Conservation (phyloP, 306 rosid species). For the Morella rubra region DNA sequence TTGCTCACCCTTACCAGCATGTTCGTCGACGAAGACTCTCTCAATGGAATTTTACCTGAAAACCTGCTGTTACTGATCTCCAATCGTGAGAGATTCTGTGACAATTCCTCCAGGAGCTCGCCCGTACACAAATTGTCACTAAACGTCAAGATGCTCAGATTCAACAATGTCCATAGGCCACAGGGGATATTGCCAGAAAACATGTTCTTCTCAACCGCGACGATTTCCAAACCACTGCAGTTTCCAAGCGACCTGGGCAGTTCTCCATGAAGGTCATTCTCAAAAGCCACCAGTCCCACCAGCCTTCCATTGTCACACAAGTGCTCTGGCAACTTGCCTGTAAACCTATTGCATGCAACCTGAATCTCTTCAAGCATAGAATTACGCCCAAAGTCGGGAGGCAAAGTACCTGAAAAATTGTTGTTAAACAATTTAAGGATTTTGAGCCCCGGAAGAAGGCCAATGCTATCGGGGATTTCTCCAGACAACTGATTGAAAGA, state of each 20-base stretch:
- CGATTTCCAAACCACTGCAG: constrained; percentile 33
- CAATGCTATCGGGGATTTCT: constrained; percentile 57
- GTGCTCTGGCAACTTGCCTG: constrained; percentile 53
- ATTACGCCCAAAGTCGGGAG: constrained; percentile 56
- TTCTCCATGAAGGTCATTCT: constrained; percentile 54
- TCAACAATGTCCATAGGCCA: constrained; percentile 58
- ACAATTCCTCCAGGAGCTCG: constrained; percentile 51
- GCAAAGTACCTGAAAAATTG: constrained; percentile 54
- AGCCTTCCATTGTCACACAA: constrained; percentile 51
- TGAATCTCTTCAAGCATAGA: constrained; percentile 40
- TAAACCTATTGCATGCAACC: constrained; percentile 40
- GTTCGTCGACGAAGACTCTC: constrained; percentile 46
- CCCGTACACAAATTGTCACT: constrained; percentile 51
- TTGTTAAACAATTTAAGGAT: constrained; percentile 41
- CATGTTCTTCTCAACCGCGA: constrained; percentile 36
- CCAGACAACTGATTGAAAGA: constrained; percentile 47
- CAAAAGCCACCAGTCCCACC: constrained; percentile 28
- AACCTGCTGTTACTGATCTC: constrained; percentile 58
- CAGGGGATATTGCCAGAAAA: constrained; percentile 54
- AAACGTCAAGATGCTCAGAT: constrained; percentile 30
- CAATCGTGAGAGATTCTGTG: constrained; percentile 38
- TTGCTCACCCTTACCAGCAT: too few species aligned
- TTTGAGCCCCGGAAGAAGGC: constrained; percentile 46
- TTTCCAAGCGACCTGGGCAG: constrained; percentile 64
- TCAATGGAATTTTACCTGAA: constrained; percentile 56